These are phyloP conservation scores for Rhypophila decipiens DNA, from an alignment of 495 filamentous ascomycete genomes.

Conservation along the genomic window DNA sequence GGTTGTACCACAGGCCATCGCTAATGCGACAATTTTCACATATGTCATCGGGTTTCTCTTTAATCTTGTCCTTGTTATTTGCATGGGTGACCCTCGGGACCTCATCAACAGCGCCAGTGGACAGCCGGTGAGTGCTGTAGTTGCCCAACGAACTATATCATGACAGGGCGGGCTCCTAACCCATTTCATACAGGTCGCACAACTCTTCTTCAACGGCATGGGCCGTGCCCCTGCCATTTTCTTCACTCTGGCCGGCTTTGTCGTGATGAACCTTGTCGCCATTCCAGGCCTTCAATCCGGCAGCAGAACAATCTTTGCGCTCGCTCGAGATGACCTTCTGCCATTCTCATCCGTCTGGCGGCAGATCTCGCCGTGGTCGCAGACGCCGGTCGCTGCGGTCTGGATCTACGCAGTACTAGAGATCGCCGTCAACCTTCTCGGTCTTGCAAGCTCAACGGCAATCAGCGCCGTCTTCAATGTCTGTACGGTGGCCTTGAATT, in stretches of 20 bases:
- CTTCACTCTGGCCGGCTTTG: constrained; percentile 53
- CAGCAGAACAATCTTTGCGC: constrained; percentile 57
- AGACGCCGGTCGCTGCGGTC: constrained; percentile 55
- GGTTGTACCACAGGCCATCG: constrained; percentile 56
- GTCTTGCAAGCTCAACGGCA: constrained; percentile 54
- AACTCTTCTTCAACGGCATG: constrained; percentile 57
- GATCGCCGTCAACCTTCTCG: constrained; percentile 57
- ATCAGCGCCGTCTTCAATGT: constrained; percentile 59
- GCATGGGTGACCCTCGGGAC: constrained; percentile 47
- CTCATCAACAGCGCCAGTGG: constrained; percentile 42
- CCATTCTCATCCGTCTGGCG: constrained; percentile 51
- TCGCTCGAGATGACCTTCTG: constrained; percentile 53
- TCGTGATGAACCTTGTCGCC: constrained; percentile 53
- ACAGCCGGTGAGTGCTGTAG: constrained; percentile 39
- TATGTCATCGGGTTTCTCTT: constrained; percentile 56
- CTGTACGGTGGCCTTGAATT: constrained; percentile 57
- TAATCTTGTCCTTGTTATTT: constrained; percentile 57
- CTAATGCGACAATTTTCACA: constrained; percentile 52
- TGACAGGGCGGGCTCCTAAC: too few species aligned
- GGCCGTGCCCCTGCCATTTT: constrained; percentile 53
- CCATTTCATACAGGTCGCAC: constrained; percentile 40
- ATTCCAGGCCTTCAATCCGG: constrained; percentile 58
- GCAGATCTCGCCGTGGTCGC: constrained; percentile 45
- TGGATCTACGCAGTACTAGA: constrained; percentile 53
- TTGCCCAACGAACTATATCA: too few species aligned